These are phyloP conservation scores for Aspergillus terreus DNA, from an alignment of 2,329 filamentous ascomycete genomes.

Conservation along the genomic window DNA sequence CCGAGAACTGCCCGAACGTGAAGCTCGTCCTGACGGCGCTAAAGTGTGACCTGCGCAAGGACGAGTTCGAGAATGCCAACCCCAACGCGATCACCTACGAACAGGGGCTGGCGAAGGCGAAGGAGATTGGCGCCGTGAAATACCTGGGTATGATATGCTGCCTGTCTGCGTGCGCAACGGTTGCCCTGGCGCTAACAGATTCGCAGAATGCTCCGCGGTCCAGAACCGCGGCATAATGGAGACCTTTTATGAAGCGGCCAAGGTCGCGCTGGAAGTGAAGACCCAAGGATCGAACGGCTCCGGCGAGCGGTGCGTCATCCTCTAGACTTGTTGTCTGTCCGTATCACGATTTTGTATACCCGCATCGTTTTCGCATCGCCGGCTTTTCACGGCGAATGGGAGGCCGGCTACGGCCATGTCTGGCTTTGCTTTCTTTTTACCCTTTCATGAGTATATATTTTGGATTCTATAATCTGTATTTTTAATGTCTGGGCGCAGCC, in stretches of 20 bases:
- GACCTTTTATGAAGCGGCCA: constrained; percentile 94
- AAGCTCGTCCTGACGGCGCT: constrained; percentile 92
- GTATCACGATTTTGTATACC: constrained; percentile 10
- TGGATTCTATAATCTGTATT: constrained; percentile 8
- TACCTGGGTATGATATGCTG: constrained; percentile 65
- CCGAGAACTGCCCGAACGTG: constrained; percentile 93
- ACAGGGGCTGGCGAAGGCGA: constrained; percentile 83
- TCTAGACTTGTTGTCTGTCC: constrained; percentile 20
- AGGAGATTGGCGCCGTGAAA: constrained; percentile 85
- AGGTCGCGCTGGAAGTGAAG: constrained; percentile 70
- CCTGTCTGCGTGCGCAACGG: background rate
- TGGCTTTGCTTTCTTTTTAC: background rate
- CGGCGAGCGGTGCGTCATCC: constrained; percentile 32
- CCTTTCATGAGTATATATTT: constrained; percentile 14
- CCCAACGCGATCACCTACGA: constrained; percentile 73
- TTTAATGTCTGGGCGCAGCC: constrained; percentile 10
- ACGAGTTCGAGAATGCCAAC: constrained; percentile 67
- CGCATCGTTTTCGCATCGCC: constrained; percentile 3
- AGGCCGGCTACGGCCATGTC: background rate
- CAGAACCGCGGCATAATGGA: constrained; percentile 97
- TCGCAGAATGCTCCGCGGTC: constrained; percentile 93
- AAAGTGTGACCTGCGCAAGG: constrained; percentile 92
- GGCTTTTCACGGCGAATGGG: background rate
- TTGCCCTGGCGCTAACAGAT: background rate
- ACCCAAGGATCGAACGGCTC: constrained; percentile 33